Conservation (phyloP, 176 grass and related monocot species). For the Bothriochloa decipiens region DNA sequence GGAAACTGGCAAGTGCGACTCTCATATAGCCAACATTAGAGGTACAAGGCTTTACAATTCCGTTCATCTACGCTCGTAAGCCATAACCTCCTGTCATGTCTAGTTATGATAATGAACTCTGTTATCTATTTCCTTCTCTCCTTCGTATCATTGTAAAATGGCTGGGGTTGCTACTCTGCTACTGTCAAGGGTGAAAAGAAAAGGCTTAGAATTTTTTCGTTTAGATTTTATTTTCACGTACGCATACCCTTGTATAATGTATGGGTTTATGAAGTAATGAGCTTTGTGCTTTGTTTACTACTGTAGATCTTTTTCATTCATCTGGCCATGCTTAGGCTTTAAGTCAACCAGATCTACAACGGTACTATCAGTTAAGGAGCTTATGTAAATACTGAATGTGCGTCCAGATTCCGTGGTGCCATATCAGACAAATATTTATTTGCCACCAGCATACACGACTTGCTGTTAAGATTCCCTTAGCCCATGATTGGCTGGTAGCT, state of each 20-base stretch:
- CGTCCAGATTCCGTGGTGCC: constrained; percentile 2
- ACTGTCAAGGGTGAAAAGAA: background rate
- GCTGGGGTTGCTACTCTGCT: background rate
- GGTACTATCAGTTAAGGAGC: background rate
- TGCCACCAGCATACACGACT: constrained; percentile 12
- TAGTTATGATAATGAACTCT: constrained; percentile 1
- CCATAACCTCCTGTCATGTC: background rate
- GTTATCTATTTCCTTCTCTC: background rate
- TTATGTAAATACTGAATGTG: background rate
- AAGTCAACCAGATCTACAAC: constrained; percentile 11
- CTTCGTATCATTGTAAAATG: background rate
- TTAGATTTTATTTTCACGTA: background rate
- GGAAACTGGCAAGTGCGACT: background rate
- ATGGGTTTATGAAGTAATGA: background rate
- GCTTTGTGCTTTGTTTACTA: background rate
- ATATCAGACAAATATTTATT: background rate
- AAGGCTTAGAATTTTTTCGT: background rate
- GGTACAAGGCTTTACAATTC: background rate
- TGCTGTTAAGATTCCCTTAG: constrained; percentile 11
- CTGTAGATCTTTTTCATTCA: background rate
- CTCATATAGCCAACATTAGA: background rate
- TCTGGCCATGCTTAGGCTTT: background rate
- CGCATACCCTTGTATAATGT: background rate
- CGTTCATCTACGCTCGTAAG: background rate
- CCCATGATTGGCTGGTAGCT: background rate